Percentiles rank a stretch among this genome's conserved stretches.
phyloP scores from a whole-genome alignment of 1,284 basidiomycete genomes.

The Cerrena zonata region DNA sequence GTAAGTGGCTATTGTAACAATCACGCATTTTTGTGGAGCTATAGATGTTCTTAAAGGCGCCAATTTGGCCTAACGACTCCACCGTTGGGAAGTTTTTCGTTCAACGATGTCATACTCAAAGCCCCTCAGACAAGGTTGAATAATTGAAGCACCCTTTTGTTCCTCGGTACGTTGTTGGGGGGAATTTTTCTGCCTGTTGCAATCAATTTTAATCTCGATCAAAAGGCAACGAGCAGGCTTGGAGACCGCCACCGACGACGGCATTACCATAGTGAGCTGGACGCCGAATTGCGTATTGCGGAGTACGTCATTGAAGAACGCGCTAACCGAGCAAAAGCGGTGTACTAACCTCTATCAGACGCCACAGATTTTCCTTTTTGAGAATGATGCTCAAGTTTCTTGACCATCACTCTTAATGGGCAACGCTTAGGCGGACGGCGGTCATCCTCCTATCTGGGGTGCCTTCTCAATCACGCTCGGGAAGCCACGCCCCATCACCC shows the following conservation, averaged over 20 bases:
- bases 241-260: not conserved
- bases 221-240: not conserved
- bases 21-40: not conserved
- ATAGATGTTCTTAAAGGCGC: not conserved
- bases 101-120: not conserved
- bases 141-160: not conserved
- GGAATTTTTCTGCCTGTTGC: not conserved
- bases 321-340: not conserved
- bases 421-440: not conserved
- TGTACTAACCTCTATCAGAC: not conserved
- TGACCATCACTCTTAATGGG: not conserved
- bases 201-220: not conserved
- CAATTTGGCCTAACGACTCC: not conserved
- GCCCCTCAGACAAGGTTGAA: not conserved
- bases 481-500: not conserved
- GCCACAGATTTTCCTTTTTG: slow-evolving; percentile 2
- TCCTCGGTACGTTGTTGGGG: not conserved
- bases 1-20: not conserved
- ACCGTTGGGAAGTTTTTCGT: not conserved
- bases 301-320: not conserved
- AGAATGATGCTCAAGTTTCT: not conserved
- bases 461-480: slow-evolving; percentile 1
- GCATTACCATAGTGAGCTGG: not conserved
- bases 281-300: not conserved
- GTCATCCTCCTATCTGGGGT: not conserved